Conservation (phyloP, 768 basidiomycete genomes). For the Galerina sulciceps region DNA sequence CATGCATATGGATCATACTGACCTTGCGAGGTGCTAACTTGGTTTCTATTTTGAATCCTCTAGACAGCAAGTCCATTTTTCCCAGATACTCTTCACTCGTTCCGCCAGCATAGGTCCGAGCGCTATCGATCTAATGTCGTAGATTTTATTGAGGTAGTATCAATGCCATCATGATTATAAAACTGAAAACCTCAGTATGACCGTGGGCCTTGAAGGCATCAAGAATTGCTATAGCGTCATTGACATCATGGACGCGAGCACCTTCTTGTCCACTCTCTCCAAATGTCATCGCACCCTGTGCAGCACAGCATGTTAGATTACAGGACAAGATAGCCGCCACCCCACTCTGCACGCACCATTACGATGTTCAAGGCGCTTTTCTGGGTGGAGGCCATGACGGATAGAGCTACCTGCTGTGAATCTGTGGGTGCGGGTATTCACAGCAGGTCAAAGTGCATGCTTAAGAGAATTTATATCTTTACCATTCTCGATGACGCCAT, state of each 20-base stretch:
- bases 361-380: constrained; percentile 52
- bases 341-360: constrained; percentile 39
- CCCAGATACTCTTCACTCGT: constrained; percentile 64
- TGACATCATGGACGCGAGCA: constrained; percentile 51
- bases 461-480: too few species aligned
- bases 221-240: constrained; percentile 54
- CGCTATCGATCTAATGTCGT: constrained; percentile 49
- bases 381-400: constrained; percentile 31
- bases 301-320: too few species aligned
- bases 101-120: constrained; percentile 52
- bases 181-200: constrained; percentile 48
- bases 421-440: too few species aligned
- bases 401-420: too few species aligned
- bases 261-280: constrained; percentile 52
- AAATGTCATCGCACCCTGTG: constrained; percentile 59
- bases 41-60: constrained; percentile 60
- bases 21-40: constrained; percentile 54
- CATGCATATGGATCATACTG: neutral
- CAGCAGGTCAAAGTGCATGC: too few species aligned
- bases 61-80: constrained; percentile 49
- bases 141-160: constrained; percentile 5
- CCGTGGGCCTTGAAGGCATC: constrained; percentile 60
- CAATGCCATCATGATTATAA: constrained; percentile 22
- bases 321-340: neutral
- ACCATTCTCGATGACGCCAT: too few species aligned